Percentiles rank a stretch among this genome's conserved stretches.
Conservation (phyloP, 345 rosid genomes). For the Citrus reticulata region DNA sequence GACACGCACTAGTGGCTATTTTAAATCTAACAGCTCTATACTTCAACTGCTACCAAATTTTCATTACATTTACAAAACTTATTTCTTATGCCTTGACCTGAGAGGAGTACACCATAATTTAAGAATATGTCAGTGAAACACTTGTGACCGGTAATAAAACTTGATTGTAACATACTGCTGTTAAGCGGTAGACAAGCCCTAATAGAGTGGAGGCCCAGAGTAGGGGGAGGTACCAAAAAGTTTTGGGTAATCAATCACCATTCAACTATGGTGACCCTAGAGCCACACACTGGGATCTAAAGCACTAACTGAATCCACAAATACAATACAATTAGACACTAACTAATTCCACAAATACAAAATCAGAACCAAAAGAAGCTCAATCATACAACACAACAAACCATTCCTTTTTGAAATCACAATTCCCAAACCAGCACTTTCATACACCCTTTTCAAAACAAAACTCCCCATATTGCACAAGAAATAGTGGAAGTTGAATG, state of each 20-base stretch:
- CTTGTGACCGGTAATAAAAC: background rate
- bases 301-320: conserved; percentile 16
- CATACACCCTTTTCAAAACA: conserved; percentile 23
- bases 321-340: conserved; percentile 31
- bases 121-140: too few species aligned
- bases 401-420: conserved; percentile 36
- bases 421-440: conserved; percentile 25
- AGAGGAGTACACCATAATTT: too few species aligned
- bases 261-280: background rate
- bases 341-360: conserved; percentile 35
- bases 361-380: conserved; percentile 31
- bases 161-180: background rate
- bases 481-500: conserved; percentile 3
- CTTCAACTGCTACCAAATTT: background rate
- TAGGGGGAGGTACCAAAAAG: background rate
- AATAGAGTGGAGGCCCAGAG: background rate
- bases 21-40: too few species aligned
- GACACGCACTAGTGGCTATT: background rate
- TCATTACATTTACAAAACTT: background rate
- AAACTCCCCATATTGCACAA: conserved; percentile 8
- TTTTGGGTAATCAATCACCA: background rate
- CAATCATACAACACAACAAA: conserved; percentile 46
- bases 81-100: background rate
- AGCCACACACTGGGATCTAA: background rate
- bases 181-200: background rate